phyloP scores from a whole-genome alignment of 805 yeast species.

The Jamesozyma piceae region DNA sequence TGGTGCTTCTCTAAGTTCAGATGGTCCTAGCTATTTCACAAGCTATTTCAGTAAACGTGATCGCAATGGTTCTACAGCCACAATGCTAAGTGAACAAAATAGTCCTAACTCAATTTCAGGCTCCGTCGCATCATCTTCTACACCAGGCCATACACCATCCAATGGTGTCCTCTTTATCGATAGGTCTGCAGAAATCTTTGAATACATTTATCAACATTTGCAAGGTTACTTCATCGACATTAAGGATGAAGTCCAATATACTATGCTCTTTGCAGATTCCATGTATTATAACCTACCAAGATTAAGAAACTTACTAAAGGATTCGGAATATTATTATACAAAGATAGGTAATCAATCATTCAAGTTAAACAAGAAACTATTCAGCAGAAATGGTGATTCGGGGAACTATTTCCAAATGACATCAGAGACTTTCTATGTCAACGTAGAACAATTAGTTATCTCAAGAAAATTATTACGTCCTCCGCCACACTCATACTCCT shows the following conservation, averaged over 20 bases:
- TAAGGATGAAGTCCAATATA: slow-evolving; percentile 49
- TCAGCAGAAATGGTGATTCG: slow-evolving; percentile 53
- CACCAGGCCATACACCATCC: neutral
- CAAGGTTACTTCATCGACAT: slow-evolving; percentile 70
- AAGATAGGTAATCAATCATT: slow-evolving; percentile 53
- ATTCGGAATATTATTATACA: slow-evolving; percentile 47
- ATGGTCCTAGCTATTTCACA: slow-evolving; percentile 84
- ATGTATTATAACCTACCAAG: slow-evolving; percentile 58
- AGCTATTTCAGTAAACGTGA: slow-evolving; percentile 40
- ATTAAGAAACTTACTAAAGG: slow-evolving; percentile 39
- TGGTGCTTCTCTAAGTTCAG: slow-evolving; percentile 80
- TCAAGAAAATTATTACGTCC: slow-evolving; percentile 52
- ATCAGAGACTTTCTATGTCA: slow-evolving; percentile 42
- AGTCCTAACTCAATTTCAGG: neutral
- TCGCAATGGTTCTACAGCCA: too few relatives aligned
- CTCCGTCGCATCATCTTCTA: neutral
- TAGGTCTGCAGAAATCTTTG: slow-evolving; percentile 61
- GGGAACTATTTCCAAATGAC: slow-evolving; percentile 73
- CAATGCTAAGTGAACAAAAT: neutral
- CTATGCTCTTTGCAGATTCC: slow-evolving; percentile 60
- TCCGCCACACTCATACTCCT: slow-evolving; percentile 56
- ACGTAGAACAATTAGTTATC: slow-evolving; percentile 36
- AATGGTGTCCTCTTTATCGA: slow-evolving; percentile 51
- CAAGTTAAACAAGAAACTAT: slow-evolving; percentile 46
- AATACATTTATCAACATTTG: slow-evolving; percentile 56